Conservation (phyloP, 2,329 filamentous ascomycete genomes). For the Stachybotrys chartarum region DNA sequence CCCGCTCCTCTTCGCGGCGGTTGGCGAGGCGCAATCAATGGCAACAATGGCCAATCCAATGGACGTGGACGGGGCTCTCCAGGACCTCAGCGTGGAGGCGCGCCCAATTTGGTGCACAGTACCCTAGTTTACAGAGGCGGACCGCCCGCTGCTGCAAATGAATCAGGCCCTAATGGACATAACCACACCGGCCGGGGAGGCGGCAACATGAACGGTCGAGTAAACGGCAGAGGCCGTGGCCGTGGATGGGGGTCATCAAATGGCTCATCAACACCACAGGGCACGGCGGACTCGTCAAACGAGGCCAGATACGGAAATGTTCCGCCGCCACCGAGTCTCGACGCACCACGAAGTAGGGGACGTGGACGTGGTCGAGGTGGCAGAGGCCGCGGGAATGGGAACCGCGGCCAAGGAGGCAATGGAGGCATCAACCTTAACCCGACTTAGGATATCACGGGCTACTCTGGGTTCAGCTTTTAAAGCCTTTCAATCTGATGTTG, state of each 20-base stretch:
- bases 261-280: constrained; percentile 13
- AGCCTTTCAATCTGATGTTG: neutral
- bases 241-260: constrained; percentile 16
- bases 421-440: constrained; percentile 1
- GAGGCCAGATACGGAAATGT: constrained; percentile 43
- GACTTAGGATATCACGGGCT: neutral
- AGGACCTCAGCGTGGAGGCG: constrained; percentile 26
- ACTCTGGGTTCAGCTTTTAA: neutral
- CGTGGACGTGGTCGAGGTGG: constrained; percentile 33
- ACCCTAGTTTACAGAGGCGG: constrained; percentile 44
- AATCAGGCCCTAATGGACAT: constrained; percentile 21
- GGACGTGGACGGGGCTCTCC: constrained; percentile 32
- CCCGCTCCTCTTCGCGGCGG: constrained; percentile 48
- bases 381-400: constrained; percentile 24
- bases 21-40: constrained; percentile 51
- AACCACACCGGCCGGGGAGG: constrained; percentile 13
- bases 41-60: constrained; percentile 28
- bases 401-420: constrained; percentile 26
- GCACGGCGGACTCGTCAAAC: constrained; percentile 6
- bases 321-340: constrained; percentile 52
- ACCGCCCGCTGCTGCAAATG: constrained; percentile 16
- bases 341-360: constrained; percentile 33
- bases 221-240: constrained; percentile 23
- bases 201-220: constrained; percentile 13
- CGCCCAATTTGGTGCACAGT: constrained; percentile 41